Percentiles rank a stretch among this genome's conserved stretches.
phyloP scores from a whole-genome alignment of 2,329 filamentous ascomycete genomes.

The Trichothecium sympodiale region DNA sequence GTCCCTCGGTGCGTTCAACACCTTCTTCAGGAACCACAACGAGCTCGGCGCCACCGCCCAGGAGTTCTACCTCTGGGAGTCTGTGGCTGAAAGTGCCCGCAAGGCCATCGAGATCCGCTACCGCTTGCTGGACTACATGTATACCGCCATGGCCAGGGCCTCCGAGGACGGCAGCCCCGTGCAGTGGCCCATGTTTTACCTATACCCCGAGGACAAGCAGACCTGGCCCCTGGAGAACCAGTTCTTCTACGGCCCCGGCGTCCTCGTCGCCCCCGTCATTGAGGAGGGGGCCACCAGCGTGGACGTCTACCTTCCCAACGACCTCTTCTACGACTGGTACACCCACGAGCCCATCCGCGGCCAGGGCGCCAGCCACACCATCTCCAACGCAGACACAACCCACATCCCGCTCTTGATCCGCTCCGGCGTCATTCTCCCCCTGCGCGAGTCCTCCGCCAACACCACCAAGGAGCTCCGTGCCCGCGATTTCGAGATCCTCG shows the following conservation, averaged over 20 bases:
- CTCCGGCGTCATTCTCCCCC: conserved; percentile 53
- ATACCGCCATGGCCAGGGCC: conserved; percentile 57
- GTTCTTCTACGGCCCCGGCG: conserved; percentile 36
- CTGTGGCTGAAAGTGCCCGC: conserved; percentile 51
- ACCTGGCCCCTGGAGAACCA: conserved; percentile 36
- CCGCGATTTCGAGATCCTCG: conserved; percentile 58
- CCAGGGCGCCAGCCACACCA: conserved; percentile 21
- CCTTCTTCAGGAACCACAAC: conserved; percentile 64
- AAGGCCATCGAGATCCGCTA: conserved; percentile 65
- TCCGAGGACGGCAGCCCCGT: conserved; percentile 50
- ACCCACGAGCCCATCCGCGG: conserved; percentile 33
- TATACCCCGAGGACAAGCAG: conserved; percentile 45
- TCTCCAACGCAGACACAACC: conserved; percentile 25
- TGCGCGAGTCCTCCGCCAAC: conserved; percentile 43
- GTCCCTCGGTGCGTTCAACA: conserved; percentile 55
- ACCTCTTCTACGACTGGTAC: conserved; percentile 42
- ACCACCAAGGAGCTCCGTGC: conserved; percentile 54
- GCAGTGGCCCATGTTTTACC: conserved; percentile 60
- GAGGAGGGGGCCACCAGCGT: conserved; percentile 31
- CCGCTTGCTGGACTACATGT: conserved; percentile 69
- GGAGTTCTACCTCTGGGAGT: conserved; percentile 60
- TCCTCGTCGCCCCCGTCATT: conserved; percentile 38
- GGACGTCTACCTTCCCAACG: conserved; percentile 35
- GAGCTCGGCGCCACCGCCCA: conserved; percentile 33
- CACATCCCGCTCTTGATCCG: conserved; percentile 57